Evolutionary conservation across 2,329 filamentous ascomycete genomes (phyloP).

Genomic region (Sporothrix euskadiensis): DNA sequence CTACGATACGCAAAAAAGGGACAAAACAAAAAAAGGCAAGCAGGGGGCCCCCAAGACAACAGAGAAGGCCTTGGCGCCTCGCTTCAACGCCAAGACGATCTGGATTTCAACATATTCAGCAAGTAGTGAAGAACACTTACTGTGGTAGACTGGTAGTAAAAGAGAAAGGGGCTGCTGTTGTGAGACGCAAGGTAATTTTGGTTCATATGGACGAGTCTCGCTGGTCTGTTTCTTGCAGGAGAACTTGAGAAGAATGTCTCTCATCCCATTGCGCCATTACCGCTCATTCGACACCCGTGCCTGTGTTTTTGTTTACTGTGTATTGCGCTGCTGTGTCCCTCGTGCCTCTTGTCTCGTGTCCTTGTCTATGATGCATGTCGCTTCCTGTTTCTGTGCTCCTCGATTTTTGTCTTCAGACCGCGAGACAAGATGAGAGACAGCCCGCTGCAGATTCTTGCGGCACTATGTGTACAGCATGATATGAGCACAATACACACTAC

Average conservation of each 20-base stretch:
- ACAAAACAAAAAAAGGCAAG: background rate
- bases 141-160: background rate
- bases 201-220: background rate
- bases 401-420: background rate
- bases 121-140: background rate
- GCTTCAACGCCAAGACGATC: background rate
- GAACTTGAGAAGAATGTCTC: background rate
- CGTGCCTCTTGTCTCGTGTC: background rate
- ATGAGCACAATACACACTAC: too few relatives aligned
- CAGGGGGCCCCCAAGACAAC: too few relatives aligned
- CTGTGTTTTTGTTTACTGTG: background rate
- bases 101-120: background rate
- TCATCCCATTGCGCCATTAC: slow-evolving; percentile 6
- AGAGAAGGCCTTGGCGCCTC: background rate
- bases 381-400: background rate
- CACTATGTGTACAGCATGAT: background rate
- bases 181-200: background rate
- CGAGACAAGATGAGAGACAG: slow-evolving; percentile 11
- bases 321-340: background rate
- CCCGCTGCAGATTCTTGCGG: background rate
- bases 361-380: background rate
- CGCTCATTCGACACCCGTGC: background rate
- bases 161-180: background rate
- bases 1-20: background rate
- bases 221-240: background rate